A percentile compares a stretch with the other conserved stretches of the same genome.
Evolutionary conservation across 2,329 filamentous ascomycete genomes (phyloP).

Genomic region (Aspergillus thermomutatus): DNA sequence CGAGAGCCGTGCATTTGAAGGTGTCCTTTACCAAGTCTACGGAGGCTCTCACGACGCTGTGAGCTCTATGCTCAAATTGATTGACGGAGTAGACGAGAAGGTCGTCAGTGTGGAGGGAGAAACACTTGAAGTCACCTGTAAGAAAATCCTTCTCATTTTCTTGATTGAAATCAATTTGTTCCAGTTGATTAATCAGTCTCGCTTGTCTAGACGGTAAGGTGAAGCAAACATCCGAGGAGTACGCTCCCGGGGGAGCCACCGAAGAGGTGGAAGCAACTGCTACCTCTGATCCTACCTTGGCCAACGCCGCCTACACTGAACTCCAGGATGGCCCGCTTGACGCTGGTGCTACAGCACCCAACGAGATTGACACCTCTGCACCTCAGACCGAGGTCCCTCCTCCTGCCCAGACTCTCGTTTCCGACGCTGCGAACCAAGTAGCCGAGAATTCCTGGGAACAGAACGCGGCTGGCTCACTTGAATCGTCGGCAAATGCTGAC

Average conservation of each 20-base stretch:
- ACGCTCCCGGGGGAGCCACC: constrained; percentile 25
- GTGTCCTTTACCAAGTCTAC: constrained; percentile 60
- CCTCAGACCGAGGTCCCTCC: constrained; percentile 23
- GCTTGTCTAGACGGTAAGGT: constrained; percentile 48
- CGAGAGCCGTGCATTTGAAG: constrained; percentile 62
- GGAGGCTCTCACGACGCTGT: constrained; percentile 60
- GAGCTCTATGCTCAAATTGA: constrained; percentile 57
- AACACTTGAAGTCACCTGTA: constrained; percentile 55
- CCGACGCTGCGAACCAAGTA: constrained; percentile 42
- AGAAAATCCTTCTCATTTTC: constrained; percentile 25
- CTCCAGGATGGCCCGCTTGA: constrained; percentile 50
- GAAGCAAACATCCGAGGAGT: constrained; percentile 48
- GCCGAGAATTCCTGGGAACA: constrained; percentile 57
- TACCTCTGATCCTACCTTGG: constrained; percentile 57
- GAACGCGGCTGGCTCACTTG: constrained; percentile 42
- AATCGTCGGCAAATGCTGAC: constrained; percentile 54
- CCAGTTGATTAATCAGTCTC: constrained; percentile 5
- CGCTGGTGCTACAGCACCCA: constrained; percentile 57
- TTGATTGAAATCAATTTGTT: neutral
- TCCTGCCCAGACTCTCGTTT: constrained; percentile 40
- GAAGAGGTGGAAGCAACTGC: constrained; percentile 38
- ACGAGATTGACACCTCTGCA: constrained; percentile 28
- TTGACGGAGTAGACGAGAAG: constrained; percentile 57
- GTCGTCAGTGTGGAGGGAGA: constrained; percentile 56
- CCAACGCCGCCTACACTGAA: constrained; percentile 60